phyloP scores from a whole-genome alignment of 2,329 filamentous ascomycete genomes.

The Pyrenochaeta sp. region DNA sequence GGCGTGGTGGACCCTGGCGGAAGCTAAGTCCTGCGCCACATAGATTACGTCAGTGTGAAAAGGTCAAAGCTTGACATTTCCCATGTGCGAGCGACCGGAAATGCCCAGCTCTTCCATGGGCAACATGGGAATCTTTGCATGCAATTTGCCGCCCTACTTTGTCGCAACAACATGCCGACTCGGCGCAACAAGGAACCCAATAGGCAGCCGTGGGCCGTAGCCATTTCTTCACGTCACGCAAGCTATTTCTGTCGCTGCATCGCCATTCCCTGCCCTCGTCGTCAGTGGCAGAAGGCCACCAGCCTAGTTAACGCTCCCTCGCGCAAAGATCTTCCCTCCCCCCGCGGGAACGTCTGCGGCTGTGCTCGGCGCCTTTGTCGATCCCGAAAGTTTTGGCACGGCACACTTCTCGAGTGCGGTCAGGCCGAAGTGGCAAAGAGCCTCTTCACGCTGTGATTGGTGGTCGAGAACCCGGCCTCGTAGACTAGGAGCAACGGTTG shows the following conservation, averaged over 20 bases:
- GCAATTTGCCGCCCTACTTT: conserved; percentile 5
- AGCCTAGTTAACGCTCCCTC: conserved; percentile 2
- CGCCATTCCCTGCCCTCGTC: conserved; percentile 8
- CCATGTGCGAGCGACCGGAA: conserved; percentile 23
- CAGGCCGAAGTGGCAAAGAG: conserved; percentile 34
- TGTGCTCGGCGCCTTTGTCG: conserved; percentile 30
- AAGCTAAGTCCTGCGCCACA: conserved; percentile 21
- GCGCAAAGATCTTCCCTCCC: conserved; percentile 21
- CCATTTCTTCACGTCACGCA: background rate
- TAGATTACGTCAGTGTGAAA: conserved; percentile 12
- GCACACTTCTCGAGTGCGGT: conserved; percentile 16
- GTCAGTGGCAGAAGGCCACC: conserved; percentile 13
- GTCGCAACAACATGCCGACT: background rate
- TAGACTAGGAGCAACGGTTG: conserved; percentile 20
- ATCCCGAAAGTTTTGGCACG: conserved; percentile 16
- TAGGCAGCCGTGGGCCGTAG: background rate
- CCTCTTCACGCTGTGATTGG: conserved; percentile 14
- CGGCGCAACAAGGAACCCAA: background rate
- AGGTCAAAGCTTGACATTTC: conserved; percentile 19
- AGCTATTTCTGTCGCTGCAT: conserved; percentile 10
- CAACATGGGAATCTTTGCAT: conserved; percentile 19
- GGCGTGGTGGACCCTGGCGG: conserved; percentile 10
- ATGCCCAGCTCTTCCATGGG: conserved; percentile 14
- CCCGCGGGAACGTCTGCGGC: conserved; percentile 21
- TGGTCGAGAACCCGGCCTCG: conserved; percentile 9